Conservation (phyloP, 2,329 filamentous ascomycete species). For the Lasiodiplodia sp. region DNA sequence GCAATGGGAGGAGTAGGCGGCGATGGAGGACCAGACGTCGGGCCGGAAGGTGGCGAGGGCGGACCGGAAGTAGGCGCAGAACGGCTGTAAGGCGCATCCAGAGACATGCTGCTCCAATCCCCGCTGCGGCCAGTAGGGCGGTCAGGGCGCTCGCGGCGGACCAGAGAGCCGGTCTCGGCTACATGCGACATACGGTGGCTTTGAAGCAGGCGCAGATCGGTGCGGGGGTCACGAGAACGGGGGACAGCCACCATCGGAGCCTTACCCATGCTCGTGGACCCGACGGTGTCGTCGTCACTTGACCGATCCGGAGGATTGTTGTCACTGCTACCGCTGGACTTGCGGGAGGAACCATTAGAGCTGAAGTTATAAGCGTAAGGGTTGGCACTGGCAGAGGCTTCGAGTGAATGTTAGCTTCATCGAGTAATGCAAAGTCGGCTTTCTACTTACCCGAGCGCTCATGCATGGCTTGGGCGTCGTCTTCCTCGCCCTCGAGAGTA, state of each 20-base stretch:
- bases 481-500: slow-evolving; percentile 40
- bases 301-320: slow-evolving; percentile 24
- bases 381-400: not conserved
- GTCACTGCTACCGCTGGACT: slow-evolving; percentile 21
- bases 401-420: not conserved
- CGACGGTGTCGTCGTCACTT: slow-evolving; percentile 2
- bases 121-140: slow-evolving; percentile 46
- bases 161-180: slow-evolving; percentile 59
- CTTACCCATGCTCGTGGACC: not conserved
- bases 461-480: slow-evolving; percentile 5
- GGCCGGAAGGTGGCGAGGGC: slow-evolving; percentile 15
- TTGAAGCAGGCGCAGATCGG: slow-evolving; percentile 46
- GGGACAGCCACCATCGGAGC: slow-evolving; percentile 37
- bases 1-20: slow-evolving; percentile 34
- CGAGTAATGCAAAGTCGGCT: not conserved
- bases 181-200: slow-evolving; percentile 58
- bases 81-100: slow-evolving; percentile 35
- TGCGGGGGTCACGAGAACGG: slow-evolving; percentile 24
- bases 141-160: slow-evolving; percentile 41
- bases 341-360: slow-evolving; percentile 21
- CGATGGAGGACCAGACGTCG: slow-evolving; percentile 2
- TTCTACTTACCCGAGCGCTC: slow-evolving; percentile 20
- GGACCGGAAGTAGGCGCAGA: slow-evolving; percentile 17
- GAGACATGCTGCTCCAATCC: slow-evolving; percentile 48
- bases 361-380: slow-evolving; percentile 12